A percentile compares a stretch with the other conserved stretches of the same genome.
These are phyloP conservation scores for Ogataea ganodermae DNA, from an alignment of 805 yeast genomes.

Conservation along the genomic window DNA sequence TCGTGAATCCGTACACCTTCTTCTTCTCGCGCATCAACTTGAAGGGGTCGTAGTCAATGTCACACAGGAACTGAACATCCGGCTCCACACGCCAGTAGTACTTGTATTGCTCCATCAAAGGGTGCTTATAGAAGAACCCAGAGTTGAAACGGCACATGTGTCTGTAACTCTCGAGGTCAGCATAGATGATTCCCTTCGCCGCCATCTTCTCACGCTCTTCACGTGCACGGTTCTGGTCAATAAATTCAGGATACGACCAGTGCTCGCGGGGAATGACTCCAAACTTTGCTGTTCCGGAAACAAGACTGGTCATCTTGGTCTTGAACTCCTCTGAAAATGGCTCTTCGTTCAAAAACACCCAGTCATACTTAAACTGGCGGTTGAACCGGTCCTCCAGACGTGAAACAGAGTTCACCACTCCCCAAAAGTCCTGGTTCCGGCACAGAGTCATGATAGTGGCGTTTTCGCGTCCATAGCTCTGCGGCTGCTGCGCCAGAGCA, in stretches of 20 bases:
- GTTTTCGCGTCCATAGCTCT: conserved; percentile 33
- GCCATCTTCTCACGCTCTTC: conserved; percentile 58
- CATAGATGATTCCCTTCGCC: conserved; percentile 41
- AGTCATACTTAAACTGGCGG: conserved; percentile 73
- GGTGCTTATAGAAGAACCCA: conserved; percentile 61
- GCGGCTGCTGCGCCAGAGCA: background rate
- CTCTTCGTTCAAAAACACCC: conserved; percentile 89
- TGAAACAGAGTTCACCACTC: conserved; percentile 62
- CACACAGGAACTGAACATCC: conserved; percentile 60
- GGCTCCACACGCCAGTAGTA: conserved; percentile 84
- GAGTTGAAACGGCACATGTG: conserved; percentile 51
- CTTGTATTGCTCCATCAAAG: conserved; percentile 56
- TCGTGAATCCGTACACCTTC: conserved; percentile 66
- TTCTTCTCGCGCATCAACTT: conserved; percentile 53
- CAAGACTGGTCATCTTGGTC: conserved; percentile 48
- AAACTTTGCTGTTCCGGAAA: conserved; percentile 69
- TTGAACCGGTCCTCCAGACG: conserved; percentile 82
- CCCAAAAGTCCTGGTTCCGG: conserved; percentile 62
- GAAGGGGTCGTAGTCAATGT: conserved; percentile 64
- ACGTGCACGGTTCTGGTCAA: conserved; percentile 74
- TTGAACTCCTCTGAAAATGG: conserved; percentile 75
- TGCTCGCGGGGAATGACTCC: conserved; percentile 75
- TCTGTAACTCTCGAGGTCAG: conserved; percentile 42
- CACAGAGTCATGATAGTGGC: conserved; percentile 68
- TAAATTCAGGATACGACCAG: conserved; percentile 85